phyloP scores from a whole-genome alignment of 2,329 filamentous ascomycete genomes.

The Alternaria hordeiaustralica region DNA sequence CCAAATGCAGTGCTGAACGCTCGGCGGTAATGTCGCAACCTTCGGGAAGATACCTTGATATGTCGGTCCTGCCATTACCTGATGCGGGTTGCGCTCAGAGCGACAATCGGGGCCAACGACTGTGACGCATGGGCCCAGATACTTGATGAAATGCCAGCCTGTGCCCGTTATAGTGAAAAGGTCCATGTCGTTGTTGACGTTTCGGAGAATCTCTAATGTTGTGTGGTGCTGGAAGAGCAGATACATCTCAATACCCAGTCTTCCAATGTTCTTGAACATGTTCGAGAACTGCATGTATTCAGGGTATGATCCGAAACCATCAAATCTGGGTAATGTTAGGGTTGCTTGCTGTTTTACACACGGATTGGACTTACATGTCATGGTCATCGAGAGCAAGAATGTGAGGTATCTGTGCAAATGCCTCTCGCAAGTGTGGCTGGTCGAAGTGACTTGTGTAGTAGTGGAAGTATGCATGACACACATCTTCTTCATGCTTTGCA shows the following conservation, averaged over 20 bases:
- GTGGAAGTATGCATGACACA: conserved; percentile 95
- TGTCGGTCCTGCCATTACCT: conserved; percentile 93
- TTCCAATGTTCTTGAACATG: conserved; percentile 97
- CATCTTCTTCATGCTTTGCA: conserved; percentile 92
- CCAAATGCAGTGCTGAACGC: conserved; percentile 96
- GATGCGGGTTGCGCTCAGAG: conserved; percentile 86
- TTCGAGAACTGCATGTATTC: conserved; percentile 98
- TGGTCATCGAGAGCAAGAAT: conserved; percentile 93
- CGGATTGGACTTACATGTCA: conserved; percentile 78
- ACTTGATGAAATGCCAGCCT: conserved; percentile 99
- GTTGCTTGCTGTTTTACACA: too few relatives aligned
- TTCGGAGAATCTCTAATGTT: conserved; percentile 88
- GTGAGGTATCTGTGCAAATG: conserved; percentile 96
- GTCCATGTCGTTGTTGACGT: conserved; percentile 85
- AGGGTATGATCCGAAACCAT: conserved; percentile 95
- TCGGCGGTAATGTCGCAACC: conserved; percentile 85
- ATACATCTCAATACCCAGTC: conserved; percentile 97
- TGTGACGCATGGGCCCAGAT: conserved; percentile 86
- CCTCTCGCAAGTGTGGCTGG: conserved; percentile 90
- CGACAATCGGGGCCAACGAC: conserved; percentile 90
- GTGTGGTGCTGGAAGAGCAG: conserved; percentile 98
- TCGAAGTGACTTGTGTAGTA: conserved; percentile 99
- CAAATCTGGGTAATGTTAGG: conserved; percentile 68
- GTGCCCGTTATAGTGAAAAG: conserved; percentile 97
- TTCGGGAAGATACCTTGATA: conserved; percentile 98